Evolutionary conservation across 2,329 filamentous ascomycete species (phyloP).

Genomic region (Camptophora hylomeconis): DNA sequence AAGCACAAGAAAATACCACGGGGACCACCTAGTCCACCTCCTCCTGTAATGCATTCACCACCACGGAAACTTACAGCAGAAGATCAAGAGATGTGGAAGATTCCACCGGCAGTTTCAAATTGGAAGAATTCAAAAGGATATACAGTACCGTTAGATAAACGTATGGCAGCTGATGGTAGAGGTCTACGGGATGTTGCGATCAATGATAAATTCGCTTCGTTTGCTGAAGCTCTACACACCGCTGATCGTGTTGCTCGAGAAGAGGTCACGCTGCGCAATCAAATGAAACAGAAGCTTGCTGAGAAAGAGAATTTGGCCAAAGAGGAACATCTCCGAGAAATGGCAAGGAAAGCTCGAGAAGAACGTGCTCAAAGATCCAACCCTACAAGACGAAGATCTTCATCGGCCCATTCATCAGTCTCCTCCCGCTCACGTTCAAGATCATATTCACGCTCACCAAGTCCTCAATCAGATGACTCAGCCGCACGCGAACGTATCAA

Average conservation of each 20-base stretch:
- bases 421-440: constrained; percentile 15
- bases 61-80: constrained; percentile 90
- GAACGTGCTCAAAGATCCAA: constrained; percentile 45
- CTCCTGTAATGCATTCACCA: constrained; percentile 88
- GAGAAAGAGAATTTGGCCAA: constrained; percentile 95
- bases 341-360: constrained; percentile 85
- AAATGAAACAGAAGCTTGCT: constrained; percentile 91
- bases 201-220: constrained; percentile 96
- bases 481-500: constrained; percentile 58
- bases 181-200: constrained; percentile 88
- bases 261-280: constrained; percentile 79
- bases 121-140: constrained; percentile 99
- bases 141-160: constrained; percentile 89
- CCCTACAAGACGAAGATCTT: constrained; percentile 37
- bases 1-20: constrained; percentile 95
- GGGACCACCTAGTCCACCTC: constrained; percentile 81
- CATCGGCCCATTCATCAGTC: constrained; percentile 31
- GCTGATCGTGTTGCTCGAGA: constrained; percentile 90
- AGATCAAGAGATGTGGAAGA: constrained; percentile 94
- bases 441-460: constrained; percentile 24
- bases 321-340: constrained; percentile 74
- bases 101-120: constrained; percentile 79
- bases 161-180: constrained; percentile 82
- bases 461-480: constrained; percentile 16
- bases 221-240: constrained; percentile 86